Evolutionary conservation across 768 basidiomycete species (phyloP).

Genomic region (Podaxis sp.): DNA sequence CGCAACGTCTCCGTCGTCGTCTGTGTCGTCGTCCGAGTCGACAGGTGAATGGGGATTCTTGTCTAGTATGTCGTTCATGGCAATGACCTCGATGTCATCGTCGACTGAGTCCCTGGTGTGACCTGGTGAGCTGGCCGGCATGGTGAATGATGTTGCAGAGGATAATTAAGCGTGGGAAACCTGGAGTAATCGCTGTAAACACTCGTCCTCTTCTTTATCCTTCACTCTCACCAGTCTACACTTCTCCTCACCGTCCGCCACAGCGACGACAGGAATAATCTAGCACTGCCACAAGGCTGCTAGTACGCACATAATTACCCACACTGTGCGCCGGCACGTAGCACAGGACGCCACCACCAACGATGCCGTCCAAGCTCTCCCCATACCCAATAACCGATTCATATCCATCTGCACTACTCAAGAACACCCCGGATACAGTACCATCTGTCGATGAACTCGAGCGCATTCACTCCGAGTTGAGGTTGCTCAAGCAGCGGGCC

Average conservation of each 20-base stretch:
- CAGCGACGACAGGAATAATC: constrained; percentile 13
- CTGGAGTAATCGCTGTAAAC: constrained; percentile 14
- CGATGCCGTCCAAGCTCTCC: constrained; percentile 61
- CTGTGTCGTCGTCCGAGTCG: constrained; percentile 27
- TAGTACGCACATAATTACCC: neutral
- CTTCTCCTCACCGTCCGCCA: constrained; percentile 10
- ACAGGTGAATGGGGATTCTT: constrained; percentile 24
- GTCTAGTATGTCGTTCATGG: constrained; percentile 21
- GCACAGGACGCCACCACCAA: neutral
- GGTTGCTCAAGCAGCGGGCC: constrained; percentile 44
- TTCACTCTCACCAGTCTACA: constrained; percentile 8
- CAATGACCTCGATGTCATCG: constrained; percentile 33
- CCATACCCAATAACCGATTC: constrained; percentile 43
- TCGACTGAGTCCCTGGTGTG: constrained; percentile 19
- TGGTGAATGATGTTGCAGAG: constrained; percentile 9
- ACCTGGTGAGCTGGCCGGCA: constrained; percentile 29
- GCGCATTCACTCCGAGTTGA: constrained; percentile 57
- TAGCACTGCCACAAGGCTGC: constrained; percentile 5
- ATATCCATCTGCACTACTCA: constrained; percentile 58
- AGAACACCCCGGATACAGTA: constrained; percentile 58
- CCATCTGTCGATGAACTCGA: constrained; percentile 75
- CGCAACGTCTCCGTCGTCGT: constrained; percentile 38
- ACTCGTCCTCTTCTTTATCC: constrained; percentile 6
- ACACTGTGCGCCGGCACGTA: neutral
- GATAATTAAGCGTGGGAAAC: constrained; percentile 11